Evolutionary conservation across 2,329 filamentous ascomycete genomes (phyloP).

Genomic region (Amylocarpus encephaloides): DNA sequence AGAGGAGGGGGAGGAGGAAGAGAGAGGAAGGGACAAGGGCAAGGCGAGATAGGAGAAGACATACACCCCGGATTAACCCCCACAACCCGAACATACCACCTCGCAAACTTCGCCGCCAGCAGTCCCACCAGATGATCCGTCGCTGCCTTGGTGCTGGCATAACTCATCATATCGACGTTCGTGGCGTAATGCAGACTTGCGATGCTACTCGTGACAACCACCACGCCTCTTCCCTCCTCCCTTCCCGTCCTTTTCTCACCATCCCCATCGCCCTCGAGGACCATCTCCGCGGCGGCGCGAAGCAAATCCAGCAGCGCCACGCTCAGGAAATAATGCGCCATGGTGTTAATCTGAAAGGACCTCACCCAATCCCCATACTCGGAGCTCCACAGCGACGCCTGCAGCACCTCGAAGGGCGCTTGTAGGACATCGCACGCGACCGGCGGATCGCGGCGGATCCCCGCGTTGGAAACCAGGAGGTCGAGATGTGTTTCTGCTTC

Average conservation of each 20-base stretch:
- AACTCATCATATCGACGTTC: conserved; percentile 46
- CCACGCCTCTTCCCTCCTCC: conserved; percentile 39
- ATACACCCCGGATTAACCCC: conserved; percentile 41
- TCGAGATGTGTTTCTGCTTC: conserved; percentile 38
- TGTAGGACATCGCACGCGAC: conserved; percentile 38
- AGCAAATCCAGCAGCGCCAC: conserved; percentile 42
- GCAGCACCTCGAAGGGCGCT: conserved; percentile 37
- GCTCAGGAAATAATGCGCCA: conserved; percentile 44
- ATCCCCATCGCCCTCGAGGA: conserved; percentile 24
- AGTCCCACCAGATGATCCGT: conserved; percentile 45
- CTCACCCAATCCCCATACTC: conserved; percentile 36
- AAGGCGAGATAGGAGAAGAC: conserved; percentile 16
- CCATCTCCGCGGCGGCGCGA: conserved; percentile 33
- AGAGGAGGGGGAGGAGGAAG: too few relatives aligned
- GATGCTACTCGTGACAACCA: conserved; percentile 45
- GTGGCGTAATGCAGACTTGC: conserved; percentile 47
- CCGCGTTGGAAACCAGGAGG: conserved; percentile 44
- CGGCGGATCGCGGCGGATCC: conserved; percentile 41
- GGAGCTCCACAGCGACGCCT: conserved; percentile 42
- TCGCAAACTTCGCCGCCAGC: conserved; percentile 42
- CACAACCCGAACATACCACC: conserved; percentile 38
- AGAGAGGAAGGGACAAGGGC: too few relatives aligned
- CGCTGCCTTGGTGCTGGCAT: conserved; percentile 45
- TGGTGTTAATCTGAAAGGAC: conserved; percentile 43
- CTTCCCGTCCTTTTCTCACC: conserved; percentile 32